These are phyloP conservation scores for Hebeloma cylindrosporum DNA, from an alignment of 768 basidiomycete genomes.

Conservation along the genomic window DNA sequence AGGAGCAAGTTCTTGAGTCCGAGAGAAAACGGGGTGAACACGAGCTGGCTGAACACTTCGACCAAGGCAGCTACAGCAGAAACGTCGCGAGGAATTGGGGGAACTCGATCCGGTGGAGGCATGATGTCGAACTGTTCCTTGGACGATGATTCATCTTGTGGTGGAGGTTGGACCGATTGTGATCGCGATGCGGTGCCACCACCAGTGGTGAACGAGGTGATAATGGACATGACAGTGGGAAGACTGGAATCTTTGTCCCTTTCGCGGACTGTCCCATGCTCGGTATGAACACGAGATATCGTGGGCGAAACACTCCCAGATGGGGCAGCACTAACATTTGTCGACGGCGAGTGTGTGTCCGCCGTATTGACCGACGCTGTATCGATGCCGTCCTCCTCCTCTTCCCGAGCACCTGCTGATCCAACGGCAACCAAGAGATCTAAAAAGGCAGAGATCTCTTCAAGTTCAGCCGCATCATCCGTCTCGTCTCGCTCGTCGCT, in stretches of 20 bases:
- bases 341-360: slow-evolving; percentile 37
- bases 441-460: slow-evolving; percentile 30
- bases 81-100: slow-evolving; percentile 44
- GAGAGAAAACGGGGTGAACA: slow-evolving; percentile 65
- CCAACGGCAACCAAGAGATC: slow-evolving; percentile 44
- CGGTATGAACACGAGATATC: slow-evolving; percentile 59
- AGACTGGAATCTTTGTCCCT: slow-evolving; percentile 46
- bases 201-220: slow-evolving; percentile 59
- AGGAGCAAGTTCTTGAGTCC: slow-evolving; percentile 46
- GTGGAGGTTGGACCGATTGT: slow-evolving; percentile 50
- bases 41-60: slow-evolving; percentile 65
- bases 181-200: slow-evolving; percentile 53
- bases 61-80: slow-evolving; percentile 65
- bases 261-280: slow-evolving; percentile 38
- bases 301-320: slow-evolving; percentile 49
- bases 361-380: slow-evolving; percentile 38
- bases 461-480: slow-evolving; percentile 21
- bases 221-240: slow-evolving; percentile 62
- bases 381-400: slow-evolving; percentile 43
- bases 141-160: slow-evolving; percentile 35
- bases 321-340: slow-evolving; percentile 21
- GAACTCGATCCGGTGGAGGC: slow-evolving; percentile 1
- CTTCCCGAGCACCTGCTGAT: slow-evolving; percentile 35
- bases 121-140: slow-evolving; percentile 28
- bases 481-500: slow-evolving; percentile 41